These are phyloP conservation scores for Lipomyces yamadae DNA, from an alignment of 805 yeast genomes.

Conservation along the genomic window DNA sequence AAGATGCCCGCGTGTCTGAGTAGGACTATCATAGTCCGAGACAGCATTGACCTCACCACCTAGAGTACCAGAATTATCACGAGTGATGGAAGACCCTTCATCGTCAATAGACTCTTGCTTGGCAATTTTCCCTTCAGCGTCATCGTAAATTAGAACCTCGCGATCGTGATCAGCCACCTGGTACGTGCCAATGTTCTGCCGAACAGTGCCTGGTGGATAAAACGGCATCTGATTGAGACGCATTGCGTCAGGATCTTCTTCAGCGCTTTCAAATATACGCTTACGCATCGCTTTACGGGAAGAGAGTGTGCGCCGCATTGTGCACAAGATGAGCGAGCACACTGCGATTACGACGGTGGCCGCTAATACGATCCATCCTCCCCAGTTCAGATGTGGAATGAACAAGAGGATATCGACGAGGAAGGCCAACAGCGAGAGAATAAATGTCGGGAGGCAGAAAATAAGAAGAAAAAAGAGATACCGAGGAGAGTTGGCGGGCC, in stretches of 20 bases:
- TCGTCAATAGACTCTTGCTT: conserved; percentile 10
- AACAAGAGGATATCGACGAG: conserved; percentile 82
- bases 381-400: conserved; percentile 73
- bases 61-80: conserved; percentile 9
- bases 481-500: conserved; percentile 48
- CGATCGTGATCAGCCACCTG: conserved; percentile 17
- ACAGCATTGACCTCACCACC: conserved; percentile 14
- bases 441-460: conserved; percentile 68
- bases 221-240: conserved; percentile 31
- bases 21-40: conserved; percentile 17
- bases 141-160: conserved; percentile 29
- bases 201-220: conserved; percentile 23
- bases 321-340: conserved; percentile 68
- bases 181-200: background rate
- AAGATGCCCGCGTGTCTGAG: background rate
- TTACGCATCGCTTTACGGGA: conserved; percentile 42
- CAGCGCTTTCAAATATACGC: conserved; percentile 30
- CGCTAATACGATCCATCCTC: conserved; percentile 82
- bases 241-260: conserved; percentile 18
- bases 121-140: conserved; percentile 21
- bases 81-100: conserved; percentile 1
- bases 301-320: conserved; percentile 69
- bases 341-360: conserved; percentile 69
- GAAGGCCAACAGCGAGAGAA: conserved; percentile 73
- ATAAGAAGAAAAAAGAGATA: conserved; percentile 59